Conservation (phyloP, 345 rosid genomes). For the Populus euphratica region DNA sequence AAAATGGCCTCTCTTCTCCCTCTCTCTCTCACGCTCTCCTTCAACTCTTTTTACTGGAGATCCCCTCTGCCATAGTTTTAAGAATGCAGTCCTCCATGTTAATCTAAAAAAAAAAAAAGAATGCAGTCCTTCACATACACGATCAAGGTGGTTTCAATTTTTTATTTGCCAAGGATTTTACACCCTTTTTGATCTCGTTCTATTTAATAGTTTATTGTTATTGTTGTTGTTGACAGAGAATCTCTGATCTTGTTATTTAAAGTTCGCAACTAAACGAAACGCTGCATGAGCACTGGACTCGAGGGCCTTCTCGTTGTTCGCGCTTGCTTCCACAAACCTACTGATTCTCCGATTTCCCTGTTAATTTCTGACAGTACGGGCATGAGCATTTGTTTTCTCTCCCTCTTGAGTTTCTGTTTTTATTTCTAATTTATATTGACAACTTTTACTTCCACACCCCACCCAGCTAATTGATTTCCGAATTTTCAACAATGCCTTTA, state of each 20-base stretch:
- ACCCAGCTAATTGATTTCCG: not conserved
- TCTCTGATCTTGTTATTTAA: slow-evolving; percentile 30
- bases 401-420: too few species aligned
- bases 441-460: too few species aligned
- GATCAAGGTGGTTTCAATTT: not conserved
- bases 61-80: not conserved
- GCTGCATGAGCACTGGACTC: slow-evolving; percentile 6
- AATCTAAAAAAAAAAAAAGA: too few species aligned
- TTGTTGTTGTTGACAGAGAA: slow-evolving; percentile 32
- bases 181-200: not conserved
- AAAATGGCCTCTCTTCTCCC: not conserved
- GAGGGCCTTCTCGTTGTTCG: slow-evolving; percentile 19
- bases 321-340: not conserved
- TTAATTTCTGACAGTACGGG: not conserved
- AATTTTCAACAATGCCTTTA: not conserved
- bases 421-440: too few species aligned
- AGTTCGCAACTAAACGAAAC: slow-evolving; percentile 13
- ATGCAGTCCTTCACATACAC: not conserved
- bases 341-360: not conserved
- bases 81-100: not conserved
- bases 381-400: too few species aligned
- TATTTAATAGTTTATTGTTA: not conserved
- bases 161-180: not conserved
- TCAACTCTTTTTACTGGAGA: not conserved
- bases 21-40: not conserved